Evolutionary conservation across 1,139 yeast species (phyloP), one percentile per base, ranked within the genome.

Genomic region (Sugiyamaella grinbergsii): DNA sequence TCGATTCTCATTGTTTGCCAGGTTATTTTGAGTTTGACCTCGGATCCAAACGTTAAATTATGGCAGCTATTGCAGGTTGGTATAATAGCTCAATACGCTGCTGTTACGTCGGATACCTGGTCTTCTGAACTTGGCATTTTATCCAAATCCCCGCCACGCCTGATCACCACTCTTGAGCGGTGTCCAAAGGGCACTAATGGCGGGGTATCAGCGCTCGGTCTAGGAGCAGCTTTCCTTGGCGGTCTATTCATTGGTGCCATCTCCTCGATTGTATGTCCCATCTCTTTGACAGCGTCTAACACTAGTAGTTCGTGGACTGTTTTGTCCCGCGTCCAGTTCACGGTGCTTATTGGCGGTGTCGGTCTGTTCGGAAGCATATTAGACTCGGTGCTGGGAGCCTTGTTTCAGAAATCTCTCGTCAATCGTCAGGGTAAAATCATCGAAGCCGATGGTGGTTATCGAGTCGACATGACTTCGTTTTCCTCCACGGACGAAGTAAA

Each of bases 151-250:
- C 55, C 61, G 15, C 79, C 80, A 2, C 53, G 70, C 24, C 64
- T 75, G 15, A 72, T 76, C 53, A 75, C 78, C n/a, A 71, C 74
- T 2, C 62, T 73, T 24, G 59, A 64, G 28, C 64, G 65, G 3
- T 76, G 77, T 40, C 80, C 80, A 1, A 70, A 68, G 23, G 80
- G 80, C 13, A 76, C 80, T 15, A 77, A 76, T 57, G 80, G 80
- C 6, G 80, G 78, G 10, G 70, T 77, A 1, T 68, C 79, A 1
- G 57, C 51, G 2, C 56, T 67, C 5, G 81, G 80, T 0, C 53
- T 76, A 16, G 41, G 61, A 1, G 73, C 73, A 3, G 79, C 77
- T 0, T 39, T 63, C 0, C 58, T 58, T 7, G 80, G 79, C 0
- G 72, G 78, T 1, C 59, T 65, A 2, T 54, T 68, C 11, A 68